Conservation (phyloP, 495 filamentous ascomycete genomes). For the Xylaria venustula region DNA sequence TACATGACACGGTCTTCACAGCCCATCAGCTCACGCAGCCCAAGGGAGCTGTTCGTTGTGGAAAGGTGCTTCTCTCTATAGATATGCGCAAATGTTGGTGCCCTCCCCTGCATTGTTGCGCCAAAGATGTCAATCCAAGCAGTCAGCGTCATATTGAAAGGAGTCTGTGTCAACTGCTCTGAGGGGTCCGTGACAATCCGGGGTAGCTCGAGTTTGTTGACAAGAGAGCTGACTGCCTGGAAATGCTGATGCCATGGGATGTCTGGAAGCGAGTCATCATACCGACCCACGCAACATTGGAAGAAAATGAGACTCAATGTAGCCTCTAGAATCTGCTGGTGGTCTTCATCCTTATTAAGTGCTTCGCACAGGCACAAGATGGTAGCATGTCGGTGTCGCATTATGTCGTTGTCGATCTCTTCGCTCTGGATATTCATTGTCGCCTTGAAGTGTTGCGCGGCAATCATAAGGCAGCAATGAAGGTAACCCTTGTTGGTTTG, state of each 20-base stretch:
- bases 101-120: constrained; percentile 83
- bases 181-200: constrained; percentile 56
- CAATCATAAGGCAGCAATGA: constrained; percentile 93
- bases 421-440: constrained; percentile 60
- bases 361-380: constrained; percentile 85
- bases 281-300: constrained; percentile 85
- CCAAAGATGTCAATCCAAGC: constrained; percentile 98
- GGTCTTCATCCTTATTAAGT: constrained; percentile 73
- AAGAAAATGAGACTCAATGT: constrained; percentile 97
- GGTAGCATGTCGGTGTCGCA: constrained; percentile 87
- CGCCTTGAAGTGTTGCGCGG: constrained; percentile 91
- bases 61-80: constrained; percentile 89
- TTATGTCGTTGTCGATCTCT: constrained; percentile 88
- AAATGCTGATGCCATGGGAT: constrained; percentile 98
- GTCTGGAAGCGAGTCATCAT: constrained; percentile 84
- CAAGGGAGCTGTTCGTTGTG: constrained; percentile 61
- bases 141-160: constrained; percentile 94
- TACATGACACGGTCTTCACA: constrained; percentile 99
- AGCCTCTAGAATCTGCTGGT: constrained; percentile 87
- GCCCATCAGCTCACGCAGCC: constrained; percentile 91
- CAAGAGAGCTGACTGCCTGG: constrained; percentile 79
- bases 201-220: constrained; percentile 80
- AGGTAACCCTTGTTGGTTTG: constrained; percentile 90
- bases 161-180: constrained; percentile 59
- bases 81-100: constrained; percentile 83